Conservation (phyloP, 805 yeast species). For the Kregervanrija pseudodelftensis region DNA sequence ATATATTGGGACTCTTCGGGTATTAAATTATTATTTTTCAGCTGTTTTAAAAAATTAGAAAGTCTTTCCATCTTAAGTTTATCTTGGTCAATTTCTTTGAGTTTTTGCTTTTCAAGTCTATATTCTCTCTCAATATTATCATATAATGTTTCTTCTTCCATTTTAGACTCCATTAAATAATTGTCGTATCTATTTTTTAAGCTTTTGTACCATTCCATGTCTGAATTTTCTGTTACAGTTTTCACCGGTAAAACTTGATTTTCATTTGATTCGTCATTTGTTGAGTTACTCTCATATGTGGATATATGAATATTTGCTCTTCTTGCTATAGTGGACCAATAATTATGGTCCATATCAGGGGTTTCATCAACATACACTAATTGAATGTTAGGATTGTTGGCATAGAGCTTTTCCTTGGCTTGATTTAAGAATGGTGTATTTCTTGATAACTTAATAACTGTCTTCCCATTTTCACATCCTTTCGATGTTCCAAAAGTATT, state of each 20-base stretch:
- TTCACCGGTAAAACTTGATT: neutral
- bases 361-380: conserved; percentile 11
- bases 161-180: conserved; percentile 24
- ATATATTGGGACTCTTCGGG: neutral
- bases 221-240: neutral
- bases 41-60: conserved; percentile 8
- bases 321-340: conserved; percentile 22
- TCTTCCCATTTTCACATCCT: conserved; percentile 1
- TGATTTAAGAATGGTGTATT: conserved; percentile 18
- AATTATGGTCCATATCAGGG: conserved; percentile 14
- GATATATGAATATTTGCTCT: conserved; percentile 23
- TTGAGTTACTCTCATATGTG: no score
- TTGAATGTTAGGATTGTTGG: conserved; percentile 11
- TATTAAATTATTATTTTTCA: conserved; percentile 2
- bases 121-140: conserved; percentile 30
- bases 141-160: conserved; percentile 32
- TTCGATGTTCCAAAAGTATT: no score
- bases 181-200: conserved; percentile 28
- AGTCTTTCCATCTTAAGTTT: conserved; percentile 16
- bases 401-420: conserved; percentile 17
- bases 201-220: conserved; percentile 5
- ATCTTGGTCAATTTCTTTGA: conserved; percentile 11
- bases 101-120: conserved; percentile 13
- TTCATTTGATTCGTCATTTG: no score
- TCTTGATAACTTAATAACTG: conserved; percentile 11